Percentiles rank a stretch among this genome's conserved stretches.
phyloP scores from a whole-genome alignment of 2,329 filamentous ascomycete genomes.

The Blumeriella jaapii region DNA sequence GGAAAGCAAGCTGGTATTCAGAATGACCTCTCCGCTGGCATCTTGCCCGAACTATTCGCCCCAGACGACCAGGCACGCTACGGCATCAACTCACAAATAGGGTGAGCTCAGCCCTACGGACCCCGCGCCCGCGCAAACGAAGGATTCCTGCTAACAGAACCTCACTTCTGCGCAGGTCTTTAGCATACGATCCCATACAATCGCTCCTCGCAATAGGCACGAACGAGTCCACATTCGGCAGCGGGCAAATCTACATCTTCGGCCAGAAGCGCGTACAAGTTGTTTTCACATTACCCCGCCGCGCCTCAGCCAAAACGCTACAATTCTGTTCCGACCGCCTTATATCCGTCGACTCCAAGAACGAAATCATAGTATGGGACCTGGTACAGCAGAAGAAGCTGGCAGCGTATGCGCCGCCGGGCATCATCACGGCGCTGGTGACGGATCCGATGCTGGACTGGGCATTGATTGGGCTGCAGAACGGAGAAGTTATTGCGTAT shows the following conservation, averaged over 20 bases:
- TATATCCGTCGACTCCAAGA: conserved; percentile 72
- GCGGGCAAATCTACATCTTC: conserved; percentile 80
- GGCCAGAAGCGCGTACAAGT: conserved; percentile 73
- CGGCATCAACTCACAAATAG: conserved; percentile 68
- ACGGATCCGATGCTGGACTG: conserved; percentile 91
- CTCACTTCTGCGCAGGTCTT: conserved; percentile 49
- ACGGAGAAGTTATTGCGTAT: conserved; percentile 81
- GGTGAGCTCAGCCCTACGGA: conserved; percentile 32
- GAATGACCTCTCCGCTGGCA: conserved; percentile 75
- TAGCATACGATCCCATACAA: conserved; percentile 89
- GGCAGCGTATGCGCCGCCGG: conserved; percentile 63
- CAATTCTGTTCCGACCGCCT: conserved; percentile 83
- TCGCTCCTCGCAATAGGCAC: conserved; percentile 89
- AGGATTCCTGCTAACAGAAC: conserved; percentile 9
- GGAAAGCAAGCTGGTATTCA: conserved; percentile 90
- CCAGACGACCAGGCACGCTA: conserved; percentile 76
- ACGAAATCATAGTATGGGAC: conserved; percentile 77
- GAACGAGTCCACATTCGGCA: conserved; percentile 72
- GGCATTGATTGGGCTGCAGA: conserved; percentile 73
- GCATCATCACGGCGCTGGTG: conserved; percentile 59
- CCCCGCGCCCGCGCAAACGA: not conserved
- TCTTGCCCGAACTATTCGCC: conserved; percentile 66
- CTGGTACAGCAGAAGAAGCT: conserved; percentile 57
- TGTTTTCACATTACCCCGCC: conserved; percentile 57
- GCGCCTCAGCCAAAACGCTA: conserved; percentile 63